These are phyloP conservation scores for Rhizophagus prolifer DNA, from an alignment of 192 early-diverging fungal genomes.

Conservation along the genomic window DNA sequence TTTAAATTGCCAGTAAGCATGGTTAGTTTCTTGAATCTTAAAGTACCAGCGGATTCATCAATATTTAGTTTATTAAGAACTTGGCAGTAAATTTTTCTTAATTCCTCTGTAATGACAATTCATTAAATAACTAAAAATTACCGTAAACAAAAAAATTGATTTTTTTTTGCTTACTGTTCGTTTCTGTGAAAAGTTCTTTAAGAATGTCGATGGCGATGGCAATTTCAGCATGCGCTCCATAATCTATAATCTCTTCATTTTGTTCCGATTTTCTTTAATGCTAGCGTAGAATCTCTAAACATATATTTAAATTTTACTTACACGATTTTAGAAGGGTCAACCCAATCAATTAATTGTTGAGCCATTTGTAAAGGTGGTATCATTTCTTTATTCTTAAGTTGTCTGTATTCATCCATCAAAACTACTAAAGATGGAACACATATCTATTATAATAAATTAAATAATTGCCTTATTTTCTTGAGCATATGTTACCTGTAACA, in stretches of 20 bases:
- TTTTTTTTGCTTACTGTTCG: constrained; percentile 34
- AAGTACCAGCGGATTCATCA: constrained; percentile 34
- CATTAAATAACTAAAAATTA: background rate
- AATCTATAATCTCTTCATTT: constrained; percentile 39
- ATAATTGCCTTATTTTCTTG: background rate
- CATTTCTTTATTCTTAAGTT: constrained; percentile 48
- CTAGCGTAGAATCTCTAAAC: too few relatives aligned
- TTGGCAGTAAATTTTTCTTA: constrained; percentile 63
- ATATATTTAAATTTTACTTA: constrained; percentile 43
- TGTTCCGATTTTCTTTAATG: constrained; percentile 35
- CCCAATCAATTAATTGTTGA: constrained; percentile 77
- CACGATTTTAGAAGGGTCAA: constrained; percentile 67
- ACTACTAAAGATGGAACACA: constrained; percentile 40
- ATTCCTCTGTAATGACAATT: constrained; percentile 30
- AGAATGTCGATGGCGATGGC: constrained; percentile 69
- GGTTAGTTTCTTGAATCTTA: background rate
- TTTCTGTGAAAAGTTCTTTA: constrained; percentile 49
- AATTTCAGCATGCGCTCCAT: constrained; percentile 54
- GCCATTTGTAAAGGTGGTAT: constrained; percentile 60
- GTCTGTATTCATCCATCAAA: constrained; percentile 33
- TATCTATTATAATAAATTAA: constrained; percentile 27
- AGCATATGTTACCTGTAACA: constrained; percentile 60
- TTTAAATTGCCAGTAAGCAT: background rate
- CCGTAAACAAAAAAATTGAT: too few relatives aligned
- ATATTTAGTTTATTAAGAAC: constrained; percentile 59